Conservation (phyloP, 1,139 yeast species). For the Candida sanyaensis region DNA sequence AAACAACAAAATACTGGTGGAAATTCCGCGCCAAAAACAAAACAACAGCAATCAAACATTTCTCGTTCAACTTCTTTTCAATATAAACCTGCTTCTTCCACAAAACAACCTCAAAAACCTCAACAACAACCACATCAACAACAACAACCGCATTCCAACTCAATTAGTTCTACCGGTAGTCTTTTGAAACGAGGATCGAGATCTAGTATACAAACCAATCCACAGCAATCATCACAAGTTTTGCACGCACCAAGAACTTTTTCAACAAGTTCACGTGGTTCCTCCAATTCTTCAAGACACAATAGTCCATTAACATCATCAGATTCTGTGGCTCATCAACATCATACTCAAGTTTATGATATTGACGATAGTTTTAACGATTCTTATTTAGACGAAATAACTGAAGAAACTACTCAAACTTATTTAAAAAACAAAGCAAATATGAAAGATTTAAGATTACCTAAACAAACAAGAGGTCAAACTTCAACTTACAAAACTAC, state of each 20-base stretch:
- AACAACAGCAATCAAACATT: slow-evolving; percentile 1
- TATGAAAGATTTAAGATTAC: slow-evolving; percentile 27
- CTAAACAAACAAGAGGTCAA: slow-evolving; percentile 2
- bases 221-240: background rate
- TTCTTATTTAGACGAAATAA: slow-evolving; percentile 30
- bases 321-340: slow-evolving; percentile 8
- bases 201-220: slow-evolving; percentile 8
- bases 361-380: slow-evolving; percentile 33
- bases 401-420: slow-evolving; percentile 22
- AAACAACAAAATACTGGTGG: slow-evolving; percentile 9
- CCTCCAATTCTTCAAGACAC: slow-evolving; percentile 10
- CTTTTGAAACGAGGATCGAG: slow-evolving; percentile 19
- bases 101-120: background rate
- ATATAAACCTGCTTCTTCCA: background rate
- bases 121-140: background rate
- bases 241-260: slow-evolving; percentile 14
- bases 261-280: slow-evolving; percentile 17
- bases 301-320: slow-evolving; percentile 11
- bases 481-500: background rate
- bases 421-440: slow-evolving; percentile 24
- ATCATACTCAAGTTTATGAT: slow-evolving; percentile 19
- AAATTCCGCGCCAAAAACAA: background rate
- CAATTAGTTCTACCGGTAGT: slow-evolving; percentile 14
- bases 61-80: slow-evolving; percentile 7
- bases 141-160: slow-evolving; percentile 3